Conservation (phyloP, 139 green algal species). For the Coelastrella sp. region DNA sequence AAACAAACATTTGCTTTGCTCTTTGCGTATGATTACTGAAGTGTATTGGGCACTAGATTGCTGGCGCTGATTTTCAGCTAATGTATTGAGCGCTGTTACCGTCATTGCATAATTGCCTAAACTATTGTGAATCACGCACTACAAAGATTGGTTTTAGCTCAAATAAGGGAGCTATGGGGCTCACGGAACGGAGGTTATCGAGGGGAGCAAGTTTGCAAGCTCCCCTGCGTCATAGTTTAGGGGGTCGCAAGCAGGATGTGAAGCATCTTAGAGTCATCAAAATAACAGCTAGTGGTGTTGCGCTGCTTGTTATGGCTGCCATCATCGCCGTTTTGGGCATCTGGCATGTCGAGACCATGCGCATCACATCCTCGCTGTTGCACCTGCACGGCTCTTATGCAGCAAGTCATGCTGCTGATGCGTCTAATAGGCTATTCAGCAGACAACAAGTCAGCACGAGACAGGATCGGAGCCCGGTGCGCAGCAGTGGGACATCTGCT, state of each 20-base stretch:
- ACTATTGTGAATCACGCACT: too few species aligned
- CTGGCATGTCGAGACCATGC: neutral
- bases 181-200: neutral
- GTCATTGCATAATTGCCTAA: too few species aligned
- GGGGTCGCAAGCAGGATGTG: neutral
- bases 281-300: neutral
- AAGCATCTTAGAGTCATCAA: neutral
- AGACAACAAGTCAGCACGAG: neutral
- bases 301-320: neutral
- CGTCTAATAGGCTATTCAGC: too few species aligned
- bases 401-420: neutral
- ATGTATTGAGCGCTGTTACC: too few species aligned
- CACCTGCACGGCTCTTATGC: neutral
- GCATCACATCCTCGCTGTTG: neutral
- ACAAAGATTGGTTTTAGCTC: too few species aligned
- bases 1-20: too few species aligned
- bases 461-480: too few species aligned
- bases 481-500: neutral
- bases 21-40: too few species aligned
- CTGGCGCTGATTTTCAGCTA: too few species aligned
- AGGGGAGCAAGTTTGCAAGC: neutral
- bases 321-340: neutral
- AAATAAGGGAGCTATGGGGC: neutral
- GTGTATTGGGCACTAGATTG: too few species aligned
- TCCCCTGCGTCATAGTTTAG: neutral